A percentile compares a stretch with the other conserved stretches of the same genome.
Conservation (phyloP, 148 eudicot genomes). For the Fagopyrum tataricum region DNA sequence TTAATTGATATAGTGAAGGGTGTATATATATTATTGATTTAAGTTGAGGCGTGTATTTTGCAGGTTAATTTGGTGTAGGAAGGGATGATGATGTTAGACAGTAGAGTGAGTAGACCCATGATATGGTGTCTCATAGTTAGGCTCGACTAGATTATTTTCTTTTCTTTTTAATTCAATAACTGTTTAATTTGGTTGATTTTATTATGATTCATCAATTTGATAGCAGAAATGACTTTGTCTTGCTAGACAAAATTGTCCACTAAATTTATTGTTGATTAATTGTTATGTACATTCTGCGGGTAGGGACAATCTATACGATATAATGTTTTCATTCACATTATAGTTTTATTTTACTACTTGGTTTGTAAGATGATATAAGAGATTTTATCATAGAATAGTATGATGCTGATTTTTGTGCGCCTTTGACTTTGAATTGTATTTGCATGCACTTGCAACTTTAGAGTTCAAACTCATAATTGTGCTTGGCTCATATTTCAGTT, state of each 20-base stretch:
- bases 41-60: background rate
- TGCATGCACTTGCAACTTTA: no score
- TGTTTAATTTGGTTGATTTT: background rate
- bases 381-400: no score
- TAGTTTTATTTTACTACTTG: no score
- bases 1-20: no score
- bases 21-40: background rate
- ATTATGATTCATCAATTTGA: background rate
- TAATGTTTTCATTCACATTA: no score
- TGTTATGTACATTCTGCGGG: background rate
- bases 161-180: background rate
- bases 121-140: background rate
- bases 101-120: background rate
- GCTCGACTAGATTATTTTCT: background rate
- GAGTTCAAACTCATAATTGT: no score
- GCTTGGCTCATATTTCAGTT: no score
- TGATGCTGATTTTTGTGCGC: no score
- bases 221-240: background rate
- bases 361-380: no score
- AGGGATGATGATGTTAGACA: background rate
- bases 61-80: constrained; percentile 23
- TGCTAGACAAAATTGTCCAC: background rate
- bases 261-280: background rate
- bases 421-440: no score
- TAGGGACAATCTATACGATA: background rate